Evolutionary conservation across 495 filamentous ascomycete genomes (phyloP), one percentile per base, ranked within the genome.

Genomic region (Pseudevernia furfuracea): DNA sequence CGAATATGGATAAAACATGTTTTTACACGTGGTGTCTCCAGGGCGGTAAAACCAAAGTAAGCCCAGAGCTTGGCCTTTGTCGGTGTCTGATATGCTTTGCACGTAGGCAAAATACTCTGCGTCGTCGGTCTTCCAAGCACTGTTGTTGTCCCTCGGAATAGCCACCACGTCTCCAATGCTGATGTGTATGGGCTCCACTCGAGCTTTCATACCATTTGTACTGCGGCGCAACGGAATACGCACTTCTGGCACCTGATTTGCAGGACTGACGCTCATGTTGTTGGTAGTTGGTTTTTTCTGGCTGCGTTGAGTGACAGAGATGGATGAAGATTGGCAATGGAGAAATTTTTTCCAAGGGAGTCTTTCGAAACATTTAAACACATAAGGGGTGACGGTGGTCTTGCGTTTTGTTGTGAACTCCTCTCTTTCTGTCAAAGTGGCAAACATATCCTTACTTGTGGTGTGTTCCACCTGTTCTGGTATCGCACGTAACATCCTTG

Each of bases 31-130:
- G 5, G 88, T 92, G 39, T 92, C 87, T 5, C 78, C 74, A 1
- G 88, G 80, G 17, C 80, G 76, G 68, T 92, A 92, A 1, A 91
- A 69, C 89, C 89, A 92, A 5, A 87, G 79, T 6, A 89, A 81
- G 56, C 85, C 78, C 12, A 92, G 80, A 34, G 70, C 70, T 21
- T 67, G 72, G 0, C 78, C 77, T 14, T 68, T 63, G 15, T 71
- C 69, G 19, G 58, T 68, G n/a, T 70, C 44, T 58, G 80, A 72
- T 1, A 83, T 72, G 6, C 72, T 75, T 63, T 89, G 86, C 4
- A 92, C 84, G 59, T 86, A 87, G 8, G 81, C 85, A 71, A 84
- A 87, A 86, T 87, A 91, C 4, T 76, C 58, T 15, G 69, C 61
- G 28, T 70, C 69, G 14, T 75, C 68, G 7, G 74, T 73, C 62